Evolutionary conservation across 345 rosid genomes (phyloP), one percentile per base, ranked within the genome.

Genomic region (Diplotaxis tenuifolia): DNA sequence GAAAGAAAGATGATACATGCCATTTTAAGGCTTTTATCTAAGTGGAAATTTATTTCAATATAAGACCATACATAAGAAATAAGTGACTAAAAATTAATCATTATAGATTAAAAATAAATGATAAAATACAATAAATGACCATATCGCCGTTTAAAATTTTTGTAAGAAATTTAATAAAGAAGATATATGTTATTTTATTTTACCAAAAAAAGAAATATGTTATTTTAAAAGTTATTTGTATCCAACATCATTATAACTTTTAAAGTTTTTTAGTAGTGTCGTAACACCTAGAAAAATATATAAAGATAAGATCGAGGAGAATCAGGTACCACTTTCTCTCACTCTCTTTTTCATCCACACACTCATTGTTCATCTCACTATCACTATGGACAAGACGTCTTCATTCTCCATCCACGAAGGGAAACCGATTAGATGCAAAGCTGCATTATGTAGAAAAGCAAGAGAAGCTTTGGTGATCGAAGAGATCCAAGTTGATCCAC

Each of bases 401-500:
- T 21, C 60, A 1, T 36, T 28, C 40, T 77, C 78, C 0, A 31
- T n/a, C 55, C 73, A 79, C 25, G 55, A 80, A 40, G 87, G 84
- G 15, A 82, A 84, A 65, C 60, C 79, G 38, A 83, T 89, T 49
- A 73, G 64, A 84, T 86, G 92, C 90, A 84, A 79, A 89, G 95
- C 92, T 61, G 97, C 91, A 22, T 40, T 88, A 12, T 58, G 87
- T 73, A 80, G 88, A 73, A 76, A 34, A 38, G 76, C 84, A 12
- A 85, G 86, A 28, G 82, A 85, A 75, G 59, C 87, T 1, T 77
- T 86, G 38, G 79, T 73, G 66, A 82, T 86, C 0, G 90, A 89
- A 78, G 89, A 88, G 60, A 86, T 91, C 20, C 73, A 79, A 65
- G 92, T 91, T 16, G 91, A 86, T 16, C 87, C 93, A 38, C 95